Percentiles rank a stretch among this genome's conserved stretches.
Conservation (phyloP, 345 rosid species). For the Hibiscus mutabilis region DNA sequence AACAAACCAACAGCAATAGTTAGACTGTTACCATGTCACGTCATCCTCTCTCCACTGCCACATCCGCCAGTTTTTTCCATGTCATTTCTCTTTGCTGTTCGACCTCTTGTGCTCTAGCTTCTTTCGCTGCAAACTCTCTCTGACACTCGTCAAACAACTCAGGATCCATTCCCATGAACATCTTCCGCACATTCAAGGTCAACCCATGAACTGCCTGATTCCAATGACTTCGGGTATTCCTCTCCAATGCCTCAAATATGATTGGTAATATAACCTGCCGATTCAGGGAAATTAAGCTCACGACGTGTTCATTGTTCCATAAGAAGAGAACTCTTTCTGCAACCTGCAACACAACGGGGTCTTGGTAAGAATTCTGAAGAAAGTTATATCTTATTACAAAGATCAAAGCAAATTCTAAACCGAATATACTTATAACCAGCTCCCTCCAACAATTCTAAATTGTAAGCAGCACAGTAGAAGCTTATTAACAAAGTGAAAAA, state of each 20-base stretch:
- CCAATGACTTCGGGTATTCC: slow-evolving; percentile 70
- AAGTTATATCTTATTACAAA: neutral
- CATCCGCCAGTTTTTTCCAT: slow-evolving; percentile 79
- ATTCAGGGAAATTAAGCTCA: slow-evolving; percentile 65
- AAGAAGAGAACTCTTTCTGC: slow-evolving; percentile 85
- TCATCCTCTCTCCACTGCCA: slow-evolving; percentile 45
- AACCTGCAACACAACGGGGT: slow-evolving; percentile 43
- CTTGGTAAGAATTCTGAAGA: slow-evolving; percentile 12
- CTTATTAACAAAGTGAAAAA: neutral
- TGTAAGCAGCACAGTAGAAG: neutral
- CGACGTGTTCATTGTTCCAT: slow-evolving; percentile 91
- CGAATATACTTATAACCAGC: neutral
- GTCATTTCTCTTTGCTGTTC: slow-evolving; percentile 61
- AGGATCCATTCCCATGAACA: slow-evolving; percentile 82
- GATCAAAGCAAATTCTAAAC: neutral
- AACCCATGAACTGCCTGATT: slow-evolving; percentile 86
- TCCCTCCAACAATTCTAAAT: neutral
- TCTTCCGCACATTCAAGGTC: slow-evolving; percentile 60
- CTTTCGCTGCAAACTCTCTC: slow-evolving; percentile 56
- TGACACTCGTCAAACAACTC: slow-evolving; percentile 79
- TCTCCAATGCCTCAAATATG: slow-evolving; percentile 72
- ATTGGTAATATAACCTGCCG: slow-evolving; percentile 56
- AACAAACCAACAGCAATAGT: slow-evolving; percentile 7
- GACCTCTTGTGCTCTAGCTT: slow-evolving; percentile 43
- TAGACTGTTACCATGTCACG: slow-evolving; percentile 44